Conservation (phyloP, 2,329 filamentous ascomycete genomes). For the Pestalotiopsis fici region DNA sequence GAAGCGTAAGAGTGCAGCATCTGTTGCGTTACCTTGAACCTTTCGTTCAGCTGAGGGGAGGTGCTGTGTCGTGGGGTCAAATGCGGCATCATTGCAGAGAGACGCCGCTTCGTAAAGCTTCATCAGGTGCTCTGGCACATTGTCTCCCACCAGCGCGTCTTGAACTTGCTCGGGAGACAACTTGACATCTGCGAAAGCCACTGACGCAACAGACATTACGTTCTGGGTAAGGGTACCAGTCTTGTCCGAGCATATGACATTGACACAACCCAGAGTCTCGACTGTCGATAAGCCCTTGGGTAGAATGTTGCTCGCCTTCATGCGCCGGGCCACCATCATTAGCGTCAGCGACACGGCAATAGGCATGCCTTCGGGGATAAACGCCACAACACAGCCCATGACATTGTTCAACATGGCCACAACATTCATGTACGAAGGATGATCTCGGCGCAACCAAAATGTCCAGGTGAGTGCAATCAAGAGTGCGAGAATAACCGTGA, state of each 20-base stretch:
- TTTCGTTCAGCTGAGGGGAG: constrained; percentile 34
- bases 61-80: constrained; percentile 37
- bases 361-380: constrained; percentile 29
- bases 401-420: constrained; percentile 46
- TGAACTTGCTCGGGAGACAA: constrained; percentile 45
- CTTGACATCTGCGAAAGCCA: constrained; percentile 59
- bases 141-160: background rate
- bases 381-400: constrained; percentile 38
- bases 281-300: constrained; percentile 44
- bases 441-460: constrained; percentile 39
- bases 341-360: constrained; percentile 32
- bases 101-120: constrained; percentile 21
- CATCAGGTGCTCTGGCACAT: background rate
- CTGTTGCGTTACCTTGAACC: constrained; percentile 44
- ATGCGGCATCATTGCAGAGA: constrained; percentile 44
- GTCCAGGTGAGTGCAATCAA: constrained; percentile 46
- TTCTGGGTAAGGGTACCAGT: constrained; percentile 64
- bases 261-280: constrained; percentile 64
- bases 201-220: constrained; percentile 60
- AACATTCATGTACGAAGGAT: constrained; percentile 39
- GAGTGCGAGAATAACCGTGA: constrained; percentile 21
- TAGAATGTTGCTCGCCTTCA: constrained; percentile 43
- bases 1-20: constrained; percentile 41
- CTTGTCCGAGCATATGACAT: constrained; percentile 56
- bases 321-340: constrained; percentile 42